Percentiles rank a stretch among this genome's conserved stretches.
Evolutionary conservation across 257 asterid species (phyloP).

Genomic region (Forsythia viridissima): DNA sequence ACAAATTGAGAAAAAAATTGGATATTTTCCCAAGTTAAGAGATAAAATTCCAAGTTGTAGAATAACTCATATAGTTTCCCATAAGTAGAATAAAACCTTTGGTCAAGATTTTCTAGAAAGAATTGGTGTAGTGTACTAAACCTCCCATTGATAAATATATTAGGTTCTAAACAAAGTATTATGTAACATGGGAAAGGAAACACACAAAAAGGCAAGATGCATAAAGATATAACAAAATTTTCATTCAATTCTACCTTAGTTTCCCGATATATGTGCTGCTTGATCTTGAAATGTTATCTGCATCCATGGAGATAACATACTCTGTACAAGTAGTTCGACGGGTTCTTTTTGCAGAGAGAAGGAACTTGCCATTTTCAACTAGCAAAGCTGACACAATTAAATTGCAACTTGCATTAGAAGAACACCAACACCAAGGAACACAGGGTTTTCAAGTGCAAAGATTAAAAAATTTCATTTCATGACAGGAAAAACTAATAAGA

Average conservation of each 20-base stretch:
- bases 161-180: background rate
- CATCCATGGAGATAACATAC: conserved; percentile 92
- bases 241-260: conserved; percentile 52
- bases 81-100: background rate
- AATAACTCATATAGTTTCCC: background rate
- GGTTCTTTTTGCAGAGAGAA: conserved; percentile 93
- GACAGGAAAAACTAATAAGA: background rate
- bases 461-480: background rate
- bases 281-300: conserved; percentile 87
- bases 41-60: too few species aligned
- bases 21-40: too few species aligned
- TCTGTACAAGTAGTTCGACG: conserved; percentile 96
- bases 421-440: conserved; percentile 8
- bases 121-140: background rate
- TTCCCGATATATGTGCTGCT: conserved; percentile 90
- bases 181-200: background rate
- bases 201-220: background rate
- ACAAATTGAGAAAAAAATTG: too few species aligned
- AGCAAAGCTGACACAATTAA: conserved; percentile 61
- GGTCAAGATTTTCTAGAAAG: background rate
- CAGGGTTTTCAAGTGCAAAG: background rate
- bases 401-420: conserved; percentile 14
- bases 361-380: conserved; percentile 94
- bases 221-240: background rate
- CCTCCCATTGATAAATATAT: background rate